These are phyloP conservation scores for Penicillium decumbens DNA, from an alignment of 2,329 filamentous ascomycete genomes.

Conservation along the genomic window DNA sequence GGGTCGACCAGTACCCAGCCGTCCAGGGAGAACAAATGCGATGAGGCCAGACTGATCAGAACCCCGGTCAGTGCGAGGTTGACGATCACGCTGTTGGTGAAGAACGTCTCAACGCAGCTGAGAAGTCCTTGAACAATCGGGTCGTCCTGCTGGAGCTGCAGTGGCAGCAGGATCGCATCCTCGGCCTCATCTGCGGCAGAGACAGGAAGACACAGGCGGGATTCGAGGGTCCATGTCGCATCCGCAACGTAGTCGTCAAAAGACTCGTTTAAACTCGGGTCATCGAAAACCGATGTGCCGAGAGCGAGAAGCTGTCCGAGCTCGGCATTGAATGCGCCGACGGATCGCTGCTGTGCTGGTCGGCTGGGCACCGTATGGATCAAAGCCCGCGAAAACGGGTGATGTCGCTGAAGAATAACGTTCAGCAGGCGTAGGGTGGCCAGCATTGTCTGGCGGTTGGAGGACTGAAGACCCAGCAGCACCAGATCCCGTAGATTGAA, in stretches of 20 bases:
- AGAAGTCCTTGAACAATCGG: slow-evolving; percentile 51
- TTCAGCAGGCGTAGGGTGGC: slow-evolving; percentile 85
- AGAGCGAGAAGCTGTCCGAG: slow-evolving; percentile 37
- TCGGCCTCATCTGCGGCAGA: slow-evolving; percentile 27
- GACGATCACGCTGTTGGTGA: slow-evolving; percentile 84
- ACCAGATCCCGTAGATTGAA: slow-evolving; percentile 94
- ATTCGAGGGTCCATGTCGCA: slow-evolving; percentile 51
- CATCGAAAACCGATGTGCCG: slow-evolving; percentile 36
- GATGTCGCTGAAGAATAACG: slow-evolving; percentile 79
- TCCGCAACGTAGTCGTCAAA: slow-evolving; percentile 45
- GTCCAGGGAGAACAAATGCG: slow-evolving; percentile 77
- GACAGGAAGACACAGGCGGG: slow-evolving; percentile 32
- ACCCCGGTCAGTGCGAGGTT: slow-evolving; percentile 84
- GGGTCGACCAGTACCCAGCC: slow-evolving; percentile 83
- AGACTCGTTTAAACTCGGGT: slow-evolving; percentile 38
- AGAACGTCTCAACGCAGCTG: slow-evolving; percentile 69
- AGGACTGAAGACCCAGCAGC: slow-evolving; percentile 75
- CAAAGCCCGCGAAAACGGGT: slow-evolving; percentile 69
- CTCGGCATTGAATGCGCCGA: slow-evolving; percentile 41
- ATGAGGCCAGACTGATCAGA: slow-evolving; percentile 75
- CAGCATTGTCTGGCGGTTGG: slow-evolving; percentile 81
- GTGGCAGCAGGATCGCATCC: slow-evolving; percentile 57
- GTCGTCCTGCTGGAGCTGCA: slow-evolving; percentile 63
- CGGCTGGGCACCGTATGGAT: slow-evolving; percentile 53
- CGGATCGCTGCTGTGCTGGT: slow-evolving; percentile 29